Conservation (phyloP, 495 filamentous ascomycete species). For the Tuber microsphaerosporum region DNA sequence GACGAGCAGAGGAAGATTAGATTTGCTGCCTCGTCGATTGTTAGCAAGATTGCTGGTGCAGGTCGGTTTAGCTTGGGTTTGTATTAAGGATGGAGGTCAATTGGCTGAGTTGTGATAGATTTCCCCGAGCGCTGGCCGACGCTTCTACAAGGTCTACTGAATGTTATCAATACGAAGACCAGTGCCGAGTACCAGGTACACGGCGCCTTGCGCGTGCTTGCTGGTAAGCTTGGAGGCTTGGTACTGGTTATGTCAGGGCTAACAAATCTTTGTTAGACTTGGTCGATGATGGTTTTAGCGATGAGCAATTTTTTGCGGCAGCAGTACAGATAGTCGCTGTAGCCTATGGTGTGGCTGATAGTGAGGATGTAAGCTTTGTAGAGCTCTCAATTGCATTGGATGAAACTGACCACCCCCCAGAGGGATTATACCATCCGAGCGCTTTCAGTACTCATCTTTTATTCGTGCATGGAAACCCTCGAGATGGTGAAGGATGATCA, state of each 20-base stretch:
- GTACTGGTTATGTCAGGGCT: constrained; percentile 53
- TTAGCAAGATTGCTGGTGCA: constrained; percentile 82
- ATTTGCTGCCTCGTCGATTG: constrained; percentile 73
- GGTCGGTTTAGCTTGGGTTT: constrained; percentile 26
- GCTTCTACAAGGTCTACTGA: constrained; percentile 71
- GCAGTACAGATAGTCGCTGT: constrained; percentile 75
- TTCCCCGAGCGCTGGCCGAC: constrained; percentile 90
- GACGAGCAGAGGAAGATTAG: constrained; percentile 80
- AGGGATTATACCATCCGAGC: constrained; percentile 70
- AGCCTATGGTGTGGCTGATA: constrained; percentile 72
- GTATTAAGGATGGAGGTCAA: constrained; percentile 1
- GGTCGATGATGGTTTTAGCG: constrained; percentile 84
- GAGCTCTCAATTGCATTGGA: neutral
- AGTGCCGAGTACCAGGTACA: constrained; percentile 63
- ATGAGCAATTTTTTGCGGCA: constrained; percentile 85
- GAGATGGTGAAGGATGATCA: constrained; percentile 93
- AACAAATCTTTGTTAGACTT: constrained; percentile 54
- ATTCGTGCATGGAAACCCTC: constrained; percentile 84
- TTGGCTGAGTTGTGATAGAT: constrained; percentile 50
- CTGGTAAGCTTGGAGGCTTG: constrained; percentile 28
- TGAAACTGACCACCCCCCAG: constrained; percentile 4
- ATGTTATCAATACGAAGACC: constrained; percentile 62
- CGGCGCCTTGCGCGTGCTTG: constrained; percentile 57
- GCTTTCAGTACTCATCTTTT: constrained; percentile 79
- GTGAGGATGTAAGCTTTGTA: constrained; percentile 47